A percentile compares a stretch with the other conserved stretches of the same genome.
Conservation (phyloP, 208 protist species). For the Leishmania turanica region DNA sequence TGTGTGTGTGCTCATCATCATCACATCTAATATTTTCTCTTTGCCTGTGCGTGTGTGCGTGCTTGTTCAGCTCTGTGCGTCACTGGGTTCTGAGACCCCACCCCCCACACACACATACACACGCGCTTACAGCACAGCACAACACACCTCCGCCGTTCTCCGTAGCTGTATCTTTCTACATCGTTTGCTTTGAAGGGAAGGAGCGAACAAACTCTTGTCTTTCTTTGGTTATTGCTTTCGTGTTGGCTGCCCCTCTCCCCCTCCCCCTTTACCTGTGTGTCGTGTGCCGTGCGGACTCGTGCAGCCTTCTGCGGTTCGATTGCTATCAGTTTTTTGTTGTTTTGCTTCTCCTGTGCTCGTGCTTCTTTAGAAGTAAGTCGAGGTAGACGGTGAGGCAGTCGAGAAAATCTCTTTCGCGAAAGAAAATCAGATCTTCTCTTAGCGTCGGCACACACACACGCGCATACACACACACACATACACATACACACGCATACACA, state of each 20-base stretch:
- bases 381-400: neutral
- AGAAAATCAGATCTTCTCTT: neutral
- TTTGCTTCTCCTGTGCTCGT: constrained; percentile 8
- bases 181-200: neutral
- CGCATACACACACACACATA: neutral
- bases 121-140: neutral
- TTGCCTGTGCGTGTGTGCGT: neutral
- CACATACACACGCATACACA: neutral
- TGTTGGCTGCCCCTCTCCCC: too few relatives aligned
- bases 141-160: neutral
- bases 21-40: neutral
- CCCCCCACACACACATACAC: too few relatives aligned
- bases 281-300: neutral
- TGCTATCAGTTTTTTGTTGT: constrained; percentile 18
- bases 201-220: neutral
- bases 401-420: neutral
- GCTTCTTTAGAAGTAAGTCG: neutral
- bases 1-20: neutral
- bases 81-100: neutral
- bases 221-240: neutral
- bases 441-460: neutral
- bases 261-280: neutral
- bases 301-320: neutral
- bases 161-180: neutral
- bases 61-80: neutral